Conservation (phyloP, 202 grass and related monocot species). For the Elaeis oleifera region DNA sequence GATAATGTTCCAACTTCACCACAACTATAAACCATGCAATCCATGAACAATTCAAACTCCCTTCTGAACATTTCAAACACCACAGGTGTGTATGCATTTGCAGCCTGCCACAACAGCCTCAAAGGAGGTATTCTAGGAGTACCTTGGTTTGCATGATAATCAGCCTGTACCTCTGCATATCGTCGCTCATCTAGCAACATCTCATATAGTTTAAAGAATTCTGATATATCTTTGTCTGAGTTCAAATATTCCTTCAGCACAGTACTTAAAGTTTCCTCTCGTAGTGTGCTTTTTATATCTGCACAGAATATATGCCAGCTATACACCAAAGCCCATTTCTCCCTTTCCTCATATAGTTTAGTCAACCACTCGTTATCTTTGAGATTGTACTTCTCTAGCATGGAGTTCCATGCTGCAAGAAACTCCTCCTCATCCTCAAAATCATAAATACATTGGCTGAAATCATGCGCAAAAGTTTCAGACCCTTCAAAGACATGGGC, state of each 20-base stretch:
- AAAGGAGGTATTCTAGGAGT: conserved; percentile 35
- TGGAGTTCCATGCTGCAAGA: conserved; percentile 53
- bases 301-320: conserved; percentile 43
- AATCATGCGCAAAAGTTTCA: conserved; percentile 51
- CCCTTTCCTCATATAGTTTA: conserved; percentile 65
- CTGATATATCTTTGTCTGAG: conserved; percentile 39
- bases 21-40: conserved; percentile 62
- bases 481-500: conserved; percentile 29
- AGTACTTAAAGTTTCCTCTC: conserved; percentile 39
- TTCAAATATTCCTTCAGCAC: conserved; percentile 37
- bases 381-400: conserved; percentile 67
- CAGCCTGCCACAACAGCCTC: conserved; percentile 71
- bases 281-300: conserved; percentile 53
- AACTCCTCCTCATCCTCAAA: conserved; percentile 76
- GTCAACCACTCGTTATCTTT: conserved; percentile 50
- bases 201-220: conserved; percentile 46
- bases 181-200: conserved; percentile 43
- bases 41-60: conserved; percentile 56
- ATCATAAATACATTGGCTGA: conserved; percentile 62
- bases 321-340: conserved; percentile 67
- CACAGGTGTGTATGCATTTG: conserved; percentile 57
- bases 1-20: conserved; percentile 57
- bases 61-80: conserved; percentile 56
- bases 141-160: conserved; percentile 63
- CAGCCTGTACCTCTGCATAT: conserved; percentile 62